Evolutionary conservation across 306 rosid genomes (phyloP), one percentile per base, ranked within the genome.

Genomic region (Alnus rubra): DNA sequence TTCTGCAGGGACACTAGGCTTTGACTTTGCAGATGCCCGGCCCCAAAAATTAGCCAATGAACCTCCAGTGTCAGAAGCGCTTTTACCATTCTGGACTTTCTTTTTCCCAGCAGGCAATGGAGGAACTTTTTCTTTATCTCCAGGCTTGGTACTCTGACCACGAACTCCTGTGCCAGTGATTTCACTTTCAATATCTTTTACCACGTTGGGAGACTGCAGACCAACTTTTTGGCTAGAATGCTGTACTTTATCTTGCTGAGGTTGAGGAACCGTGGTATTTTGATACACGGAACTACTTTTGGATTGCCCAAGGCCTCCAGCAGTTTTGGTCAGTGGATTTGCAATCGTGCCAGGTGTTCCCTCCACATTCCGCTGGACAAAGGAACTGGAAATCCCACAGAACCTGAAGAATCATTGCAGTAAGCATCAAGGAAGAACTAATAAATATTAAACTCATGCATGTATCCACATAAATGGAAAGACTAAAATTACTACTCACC

Each of bases 1-100:
- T 83, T 86, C 94, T 16, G 63, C 88, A 52, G 86, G 81, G 52
- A 47, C 72, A 45, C 80, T 48, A 44, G 90, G 84, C 80, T 90
- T 93, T 19, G 96, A 74, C 87, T 93, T 93, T 69, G 88, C 82
- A 80, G 97, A 86, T 81, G 97, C 93, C 18, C 89, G 89, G 19
- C 87, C 87, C 99, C 99, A 93, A 37, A 91, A 69, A 75, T 90
- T 90, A 39, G 94, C 91, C 82, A 93, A 81, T 15, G 94, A 93
- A 83, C 97, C 88, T 81, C 92, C 97, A 73, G 90, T 58, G 74
- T 65, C 81, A 75, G 91, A 85, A 63, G 90, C 75, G 78, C 76
- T 84, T 89, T 93, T 95, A 75, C 82, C 91, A 72, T 80, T 83
- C 76, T 88, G 93, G 54, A 71, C 80, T 82, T 87, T 92, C 87